Percentiles rank a stretch among this genome's conserved stretches.
Conservation (phyloP, 2,329 filamentous ascomycete species). For the Exserohilum turcica region DNA sequence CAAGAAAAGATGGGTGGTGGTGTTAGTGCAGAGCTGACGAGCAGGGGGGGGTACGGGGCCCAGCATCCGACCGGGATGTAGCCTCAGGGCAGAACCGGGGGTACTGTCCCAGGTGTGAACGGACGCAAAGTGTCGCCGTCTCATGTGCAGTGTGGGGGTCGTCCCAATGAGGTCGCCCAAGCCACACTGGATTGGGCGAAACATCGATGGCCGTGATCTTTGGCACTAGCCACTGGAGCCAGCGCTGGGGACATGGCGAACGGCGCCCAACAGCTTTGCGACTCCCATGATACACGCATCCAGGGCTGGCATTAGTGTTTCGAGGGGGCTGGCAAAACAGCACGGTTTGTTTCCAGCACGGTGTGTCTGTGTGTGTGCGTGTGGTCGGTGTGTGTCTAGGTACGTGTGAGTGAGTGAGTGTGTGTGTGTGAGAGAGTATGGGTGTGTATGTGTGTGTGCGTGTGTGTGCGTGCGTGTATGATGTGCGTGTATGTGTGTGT, state of each 20-base stretch:
- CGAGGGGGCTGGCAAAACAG: background rate
- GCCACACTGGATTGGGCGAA: conserved; percentile 33
- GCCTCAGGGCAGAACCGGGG: conserved; percentile 35
- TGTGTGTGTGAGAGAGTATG: too few species aligned
- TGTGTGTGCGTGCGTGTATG: too few species aligned
- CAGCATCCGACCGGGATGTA: conserved; percentile 36
- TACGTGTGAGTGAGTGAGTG: too few species aligned
- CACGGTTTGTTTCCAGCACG: background rate
- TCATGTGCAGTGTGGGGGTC: conserved; percentile 44
- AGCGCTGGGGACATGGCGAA: background rate
- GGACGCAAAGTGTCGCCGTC: conserved; percentile 38
- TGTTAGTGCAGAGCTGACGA: conserved; percentile 37
- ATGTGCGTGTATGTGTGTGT: background rate
- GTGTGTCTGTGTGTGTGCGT: background rate
- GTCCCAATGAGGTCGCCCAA: conserved; percentile 29
- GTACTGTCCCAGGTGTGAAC: conserved; percentile 34
- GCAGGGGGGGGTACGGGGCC: conserved; percentile 34
- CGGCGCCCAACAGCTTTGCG: background rate
- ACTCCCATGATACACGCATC: background rate
- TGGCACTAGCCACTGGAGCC: conserved; percentile 16
- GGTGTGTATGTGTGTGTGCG: too few species aligned
- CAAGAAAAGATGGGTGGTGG: conserved; percentile 41
- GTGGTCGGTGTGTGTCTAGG: background rate
- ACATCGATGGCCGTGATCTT: conserved; percentile 12
- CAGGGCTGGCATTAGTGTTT: background rate